Evolutionary conservation across 2,329 filamentous ascomycete genomes (phyloP).

Genomic region (Alternaria hordeiaustralica): DNA sequence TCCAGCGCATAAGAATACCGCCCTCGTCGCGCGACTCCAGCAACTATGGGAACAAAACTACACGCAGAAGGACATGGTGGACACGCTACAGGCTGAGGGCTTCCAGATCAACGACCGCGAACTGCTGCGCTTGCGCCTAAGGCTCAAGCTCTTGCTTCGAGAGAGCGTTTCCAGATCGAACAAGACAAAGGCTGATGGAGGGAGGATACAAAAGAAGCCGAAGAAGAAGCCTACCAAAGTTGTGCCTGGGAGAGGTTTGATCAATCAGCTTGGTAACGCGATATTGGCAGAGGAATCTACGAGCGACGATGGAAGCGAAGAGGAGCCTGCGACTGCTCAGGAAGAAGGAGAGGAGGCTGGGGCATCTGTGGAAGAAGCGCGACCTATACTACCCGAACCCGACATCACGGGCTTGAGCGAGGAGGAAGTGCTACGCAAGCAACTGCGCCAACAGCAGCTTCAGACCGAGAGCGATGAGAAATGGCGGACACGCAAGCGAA

Average conservation of each 20-base stretch:
- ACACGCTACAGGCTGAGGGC: constrained; percentile 72
- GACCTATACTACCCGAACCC: constrained; percentile 5
- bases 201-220: constrained; percentile 18
- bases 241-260: constrained; percentile 23
- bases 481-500: constrained; percentile 69
- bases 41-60: constrained; percentile 80
- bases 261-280: constrained; percentile 37
- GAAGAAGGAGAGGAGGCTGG: background rate
- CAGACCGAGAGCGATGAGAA: constrained; percentile 67
- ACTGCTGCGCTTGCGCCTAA: constrained; percentile 71
- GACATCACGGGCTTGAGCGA: constrained; percentile 21
- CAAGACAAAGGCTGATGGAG: constrained; percentile 45
- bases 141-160: constrained; percentile 72
- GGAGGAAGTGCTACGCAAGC: constrained; percentile 35
- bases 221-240: constrained; percentile 22
- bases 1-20: constrained; percentile 72
- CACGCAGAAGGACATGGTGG: constrained; percentile 75
- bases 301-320: constrained; percentile 24
- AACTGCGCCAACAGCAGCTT: constrained; percentile 48
- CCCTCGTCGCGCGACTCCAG: constrained; percentile 71
- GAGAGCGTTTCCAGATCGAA: constrained; percentile 59
- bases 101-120: constrained; percentile 75
- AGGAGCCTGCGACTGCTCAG: constrained; percentile 9
- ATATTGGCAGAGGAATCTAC: constrained; percentile 32
- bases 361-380: constrained; percentile 6